Percentiles rank a stretch among this genome's conserved stretches.
Evolutionary conservation across 2,329 filamentous ascomycete species (phyloP).

Genomic region (Penicillium sp.): DNA sequence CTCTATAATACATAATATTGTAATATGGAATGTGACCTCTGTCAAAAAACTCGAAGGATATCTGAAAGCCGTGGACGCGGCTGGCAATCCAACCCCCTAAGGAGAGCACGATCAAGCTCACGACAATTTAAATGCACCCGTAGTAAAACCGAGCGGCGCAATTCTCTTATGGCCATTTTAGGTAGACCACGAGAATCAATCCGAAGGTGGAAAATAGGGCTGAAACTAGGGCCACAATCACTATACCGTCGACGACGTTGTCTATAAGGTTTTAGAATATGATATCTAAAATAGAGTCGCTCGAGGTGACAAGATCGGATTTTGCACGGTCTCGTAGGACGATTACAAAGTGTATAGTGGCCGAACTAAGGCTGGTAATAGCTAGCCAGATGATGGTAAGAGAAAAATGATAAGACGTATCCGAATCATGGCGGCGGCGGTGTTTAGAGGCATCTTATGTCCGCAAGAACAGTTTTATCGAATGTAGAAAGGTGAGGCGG

Average conservation of each 20-base stretch:
- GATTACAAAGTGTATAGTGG: not conserved
- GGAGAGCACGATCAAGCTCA: not conserved
- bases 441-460: too few relatives aligned
- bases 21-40: conserved; percentile 6
- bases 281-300: not conserved
- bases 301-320: not conserved
- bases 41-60: conserved; percentile 6
- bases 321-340: not conserved
- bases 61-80: conserved; percentile 5
- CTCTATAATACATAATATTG: conserved; percentile 10
- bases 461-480: too few relatives aligned
- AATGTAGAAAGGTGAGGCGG: too few relatives aligned
- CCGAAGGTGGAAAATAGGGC: conserved; percentile 5
- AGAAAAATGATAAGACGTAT: too few relatives aligned
- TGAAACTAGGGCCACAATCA: conserved; percentile 4
- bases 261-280: conserved; percentile 6
- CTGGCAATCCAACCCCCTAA: conserved; percentile 5
- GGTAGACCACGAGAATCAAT: not conserved
- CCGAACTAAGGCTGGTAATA: not conserved
- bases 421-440: too few relatives aligned
- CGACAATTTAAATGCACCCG: conserved; percentile 1
- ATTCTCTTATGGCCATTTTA: not conserved
- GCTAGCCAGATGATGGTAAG: too few relatives aligned
- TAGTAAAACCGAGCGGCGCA: not conserved
- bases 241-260: not conserved